Base-by-base conservation (phyloP, 257 asterid genomes). In the Solanum ahanhuiri region DNA sequence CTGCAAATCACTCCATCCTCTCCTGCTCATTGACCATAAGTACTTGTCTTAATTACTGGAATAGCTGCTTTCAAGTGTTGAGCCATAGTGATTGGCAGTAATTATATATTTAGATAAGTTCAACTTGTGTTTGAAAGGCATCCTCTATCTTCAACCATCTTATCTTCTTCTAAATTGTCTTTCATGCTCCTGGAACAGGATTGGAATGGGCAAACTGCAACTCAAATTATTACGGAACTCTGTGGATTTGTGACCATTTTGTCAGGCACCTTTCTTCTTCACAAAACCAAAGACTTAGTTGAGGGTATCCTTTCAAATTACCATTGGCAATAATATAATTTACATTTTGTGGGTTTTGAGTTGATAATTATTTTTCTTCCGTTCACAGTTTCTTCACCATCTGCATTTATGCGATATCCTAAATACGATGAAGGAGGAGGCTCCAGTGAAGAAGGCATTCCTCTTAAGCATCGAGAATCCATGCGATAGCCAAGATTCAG, bases 191-290 rank as follows among this genome's bases (percentile, higher is more conserved):
- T 89, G 54, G 72, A 84, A 82, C 85, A 90, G 92, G 92, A 90
- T 41, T 90, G 90, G 92, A 88, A 82, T 48, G 89, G 90, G 51
- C 92, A 88, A 75, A 71, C 83, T 45, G 90, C 90, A 37, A 88
- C 90, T 41, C 92, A 90, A 64, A 90, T 90, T 84, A 87, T 88
- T 28, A 90, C 92, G 9, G 92, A 90, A 84, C 88, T 90, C 10
- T 88, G 92, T 84, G 92, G 90, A 41, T 90, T 90, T 41, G 87
- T 90, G 60, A 90, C 92, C 75, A 90, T 90, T 64, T 84, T 90
- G 25, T 90, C 90, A 1, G 92, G 92, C 73, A 90, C 92, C 57
- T 88, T 90, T 86, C 92, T 90, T 34, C 89, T 90, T 51, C 92
- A 90, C 86, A 90, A 90, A 72, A 90, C 89, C 18, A 90, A 90